These are phyloP conservation scores for Pseudonitzschia pungens DNA, from an alignment of 108 stramenopile genomes.

Conservation along the genomic window DNA sequence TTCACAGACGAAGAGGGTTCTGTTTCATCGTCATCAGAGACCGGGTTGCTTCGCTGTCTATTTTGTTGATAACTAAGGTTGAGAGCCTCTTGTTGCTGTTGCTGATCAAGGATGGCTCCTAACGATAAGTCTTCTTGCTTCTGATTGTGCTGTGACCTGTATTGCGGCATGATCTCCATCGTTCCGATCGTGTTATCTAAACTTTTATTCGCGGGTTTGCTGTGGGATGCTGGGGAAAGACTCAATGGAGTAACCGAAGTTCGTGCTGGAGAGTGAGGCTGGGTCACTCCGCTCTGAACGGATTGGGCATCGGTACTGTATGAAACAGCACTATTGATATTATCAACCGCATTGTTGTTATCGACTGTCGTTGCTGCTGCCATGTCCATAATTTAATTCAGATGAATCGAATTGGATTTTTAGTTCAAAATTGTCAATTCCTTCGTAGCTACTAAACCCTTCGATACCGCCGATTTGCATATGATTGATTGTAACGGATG, in stretches of 20 bases:
- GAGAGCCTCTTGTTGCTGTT: conserved; percentile 18
- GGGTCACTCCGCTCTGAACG: conserved; percentile 9
- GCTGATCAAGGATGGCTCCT: not conserved
- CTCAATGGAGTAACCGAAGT: conserved; percentile 12
- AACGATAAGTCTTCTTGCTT: not conserved
- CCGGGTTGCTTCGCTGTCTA: conserved; percentile 10
- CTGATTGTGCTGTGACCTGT: not conserved
- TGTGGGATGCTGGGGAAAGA: conserved; percentile 15
- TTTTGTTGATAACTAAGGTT: not conserved
- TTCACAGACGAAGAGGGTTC: conserved; percentile 33
- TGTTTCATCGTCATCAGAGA: conserved; percentile 34
- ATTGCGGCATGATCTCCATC: conserved; percentile 13
- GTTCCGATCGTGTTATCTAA: not conserved
- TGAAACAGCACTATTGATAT: conserved; percentile 1
- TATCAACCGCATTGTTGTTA: conserved; percentile 7
- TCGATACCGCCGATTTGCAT: not conserved
- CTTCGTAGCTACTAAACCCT: not conserved
- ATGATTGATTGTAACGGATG: not conserved
- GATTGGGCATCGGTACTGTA: conserved; percentile 8
- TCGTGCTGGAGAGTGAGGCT: conserved; percentile 5
- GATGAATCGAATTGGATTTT: not conserved
- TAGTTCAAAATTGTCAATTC: not conserved
- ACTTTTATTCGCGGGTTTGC: not conserved
- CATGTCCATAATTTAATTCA: not conserved
- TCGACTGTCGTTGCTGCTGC: not conserved